Evolutionary conservation across 179 eudicot species (phyloP), one percentile per base, ranked within the genome.

Genomic region (Beta lomatogona): DNA sequence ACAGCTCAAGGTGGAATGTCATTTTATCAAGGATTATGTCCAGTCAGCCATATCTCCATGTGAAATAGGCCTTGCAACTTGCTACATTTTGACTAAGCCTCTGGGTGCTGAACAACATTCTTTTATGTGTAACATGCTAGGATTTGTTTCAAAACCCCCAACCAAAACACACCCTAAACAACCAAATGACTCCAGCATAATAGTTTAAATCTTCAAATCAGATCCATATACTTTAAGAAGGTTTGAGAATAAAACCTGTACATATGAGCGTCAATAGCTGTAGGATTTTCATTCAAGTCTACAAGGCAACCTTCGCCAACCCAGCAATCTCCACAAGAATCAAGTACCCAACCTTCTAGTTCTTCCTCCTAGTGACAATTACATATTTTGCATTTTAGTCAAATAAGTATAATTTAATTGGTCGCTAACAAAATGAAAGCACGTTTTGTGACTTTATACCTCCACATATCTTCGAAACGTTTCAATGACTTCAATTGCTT

Each of bases 231-330:
- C 64, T 19, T 18, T 5, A 18, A 59, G 6, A 21, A 61, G 64
- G 4, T 7, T 18, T 3, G 19, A 55, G 36, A 74, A 67, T 21
- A 21, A 57, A 63, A 95, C 99, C 98, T 95, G 89, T 95, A 95
- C 98, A 95, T 95, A 73, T 89, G 89, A 75, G 99, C 99, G 84
- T 95, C 99, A 71, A 95, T 81, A 12, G 91, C 84, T 45, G 92
- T 83, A 15, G 99, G 97, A n/a, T 73, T 76, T 73, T 95, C 94
- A 64, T 91, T 92, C 59, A 92, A 87, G 86, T 95, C 99, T 8
- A 92, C 99, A 25, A 95, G 93, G 80, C 99, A 95, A 75, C 99
- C 98, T 73, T 95, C 99, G 45, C 94, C 92, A 6, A 95, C 91
- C 94, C 94, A 92, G 75, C 98, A 95, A 60, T 95, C 99, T 86